Evolutionary conservation across 2,329 filamentous ascomycete species (phyloP).

Genomic region (Coniochaeta ligniaria): DNA sequence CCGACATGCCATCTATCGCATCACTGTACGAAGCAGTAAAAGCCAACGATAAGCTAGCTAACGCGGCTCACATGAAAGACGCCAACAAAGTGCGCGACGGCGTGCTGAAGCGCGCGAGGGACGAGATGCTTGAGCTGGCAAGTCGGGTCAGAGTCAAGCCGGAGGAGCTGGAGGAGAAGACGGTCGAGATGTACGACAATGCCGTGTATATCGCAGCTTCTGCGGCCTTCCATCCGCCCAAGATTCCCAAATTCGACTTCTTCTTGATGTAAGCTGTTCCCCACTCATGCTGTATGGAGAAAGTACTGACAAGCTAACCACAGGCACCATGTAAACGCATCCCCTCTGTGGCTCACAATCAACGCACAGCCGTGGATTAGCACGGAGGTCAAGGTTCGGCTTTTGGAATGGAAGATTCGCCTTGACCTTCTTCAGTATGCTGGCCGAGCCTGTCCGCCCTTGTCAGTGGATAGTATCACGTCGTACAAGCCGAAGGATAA

Average conservation of each 20-base stretch:
- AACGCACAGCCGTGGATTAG: constrained; percentile 55
- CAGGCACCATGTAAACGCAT: constrained; percentile 68
- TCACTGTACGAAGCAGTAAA: constrained; percentile 56
- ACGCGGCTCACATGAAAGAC: constrained; percentile 43
- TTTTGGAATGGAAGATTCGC: constrained; percentile 78
- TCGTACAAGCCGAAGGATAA: constrained; percentile 47
- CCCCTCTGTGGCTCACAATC: constrained; percentile 68
- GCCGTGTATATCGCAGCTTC: constrained; percentile 39
- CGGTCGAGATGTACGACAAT: constrained; percentile 62
- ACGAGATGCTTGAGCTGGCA: constrained; percentile 56
- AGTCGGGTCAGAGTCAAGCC: constrained; percentile 49
- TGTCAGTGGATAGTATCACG: constrained; percentile 51
- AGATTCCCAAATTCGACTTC: constrained; percentile 73
- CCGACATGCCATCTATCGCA: constrained; percentile 36
- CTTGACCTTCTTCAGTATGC: constrained; percentile 69
- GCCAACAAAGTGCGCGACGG: constrained; percentile 62
- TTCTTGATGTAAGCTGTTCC: constrained; percentile 48
- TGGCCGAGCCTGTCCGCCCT: constrained; percentile 54
- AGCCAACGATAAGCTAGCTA: constrained; percentile 46
- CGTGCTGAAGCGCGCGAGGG: constrained; percentile 52
- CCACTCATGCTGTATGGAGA: not conserved
- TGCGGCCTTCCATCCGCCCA: constrained; percentile 56
- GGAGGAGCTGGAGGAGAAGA: constrained; percentile 47
- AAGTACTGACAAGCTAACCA: constrained; percentile 15
- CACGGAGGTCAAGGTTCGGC: constrained; percentile 51